These are phyloP conservation scores for Tetracladium setigerum DNA, from an alignment of 495 filamentous ascomycete genomes.

Conservation along the genomic window DNA sequence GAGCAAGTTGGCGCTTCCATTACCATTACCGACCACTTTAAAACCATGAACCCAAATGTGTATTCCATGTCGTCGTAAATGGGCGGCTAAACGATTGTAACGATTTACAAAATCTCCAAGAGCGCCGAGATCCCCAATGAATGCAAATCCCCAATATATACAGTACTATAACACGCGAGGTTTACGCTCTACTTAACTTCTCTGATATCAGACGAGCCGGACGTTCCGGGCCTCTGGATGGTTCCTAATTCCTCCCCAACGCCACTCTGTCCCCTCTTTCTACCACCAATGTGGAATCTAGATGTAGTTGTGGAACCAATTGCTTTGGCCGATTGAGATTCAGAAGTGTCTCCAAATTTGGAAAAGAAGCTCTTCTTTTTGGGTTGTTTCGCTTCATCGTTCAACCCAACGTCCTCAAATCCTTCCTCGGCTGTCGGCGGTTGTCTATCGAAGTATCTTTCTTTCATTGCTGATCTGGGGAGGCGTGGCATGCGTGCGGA, in stretches of 20 bases:
- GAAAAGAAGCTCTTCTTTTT: slow-evolving; percentile 83
- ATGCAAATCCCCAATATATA: neutral
- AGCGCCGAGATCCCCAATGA: neutral
- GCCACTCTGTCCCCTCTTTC: slow-evolving; percentile 69
- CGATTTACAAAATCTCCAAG: neutral
- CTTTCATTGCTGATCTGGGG: slow-evolving; percentile 43
- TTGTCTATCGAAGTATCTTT: slow-evolving; percentile 37
- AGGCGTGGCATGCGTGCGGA: slow-evolving; percentile 51
- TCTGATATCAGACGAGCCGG: slow-evolving; percentile 10
- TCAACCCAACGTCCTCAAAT: slow-evolving; percentile 88
- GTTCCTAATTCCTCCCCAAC: slow-evolving; percentile 60
- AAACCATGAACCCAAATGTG: no score
- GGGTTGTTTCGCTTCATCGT: slow-evolving; percentile 44
- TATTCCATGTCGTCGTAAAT: no score
- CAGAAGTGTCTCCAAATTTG: slow-evolving; percentile 62
- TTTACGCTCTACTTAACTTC: slow-evolving; percentile 1
- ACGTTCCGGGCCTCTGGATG: slow-evolving; percentile 23
- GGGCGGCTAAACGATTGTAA: neutral
- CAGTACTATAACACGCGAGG: neutral
- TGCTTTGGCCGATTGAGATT: slow-evolving; percentile 23
- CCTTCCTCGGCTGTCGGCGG: slow-evolving; percentile 61
- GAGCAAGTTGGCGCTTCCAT: no score
- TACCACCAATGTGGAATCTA: slow-evolving; percentile 61
- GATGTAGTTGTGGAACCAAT: slow-evolving; percentile 29
- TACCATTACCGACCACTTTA: no score